Evolutionary conservation across 73 alveolate species (phyloP), one percentile per base, ranked within the genome.

Genomic region (Stentor coeruleus): DNA sequence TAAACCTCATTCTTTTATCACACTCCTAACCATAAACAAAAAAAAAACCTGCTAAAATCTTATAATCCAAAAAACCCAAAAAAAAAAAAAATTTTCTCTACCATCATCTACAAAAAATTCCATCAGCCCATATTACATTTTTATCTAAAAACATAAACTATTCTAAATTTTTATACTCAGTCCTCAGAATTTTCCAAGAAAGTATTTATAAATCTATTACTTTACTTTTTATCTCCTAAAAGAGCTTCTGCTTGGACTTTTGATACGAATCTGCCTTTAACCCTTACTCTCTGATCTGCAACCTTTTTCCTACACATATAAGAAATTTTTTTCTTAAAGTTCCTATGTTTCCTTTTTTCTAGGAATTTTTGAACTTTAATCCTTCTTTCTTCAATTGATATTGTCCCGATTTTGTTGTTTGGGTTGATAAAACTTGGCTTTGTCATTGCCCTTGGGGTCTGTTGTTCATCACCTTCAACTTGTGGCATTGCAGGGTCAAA

Each of bases 271-370:
- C 91, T 41, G 3, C 93, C 88, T 35, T 87, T 87, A 3, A 39
- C 59, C 76, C 91, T 38, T 15, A 85, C 85, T 57, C 90, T 74
- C 20, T 77, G 35, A 11, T 75, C 93, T 14, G 93, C 93, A 30
- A 87, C 88, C 33, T 84, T 87, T 76, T 87, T 66, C 20, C 93
- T 59, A 37, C 81, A 66, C 59, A 55, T 66, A 37, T 87, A 87
- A 39, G 49, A 57, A 30, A 87, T 84, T 74, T 85, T 84, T 39
- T 87, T 87, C 55, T 87, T 75, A 81, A 79, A 87, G 82, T 81
- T 84, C 58, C 93, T 74, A 14, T 75, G 40, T 35, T 82, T 83
- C 74, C 79, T 84, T 55, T 87, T 87, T 66, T 87, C 93, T 28
- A 87, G 66, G 82, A 74, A 87, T 79, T 76, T 87, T 59, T 81